Percentiles rank a stretch among this genome's conserved stretches.
phyloP scores from a whole-genome alignment of 108 stramenopile species.

The Bacterosira constricta region DNA sequence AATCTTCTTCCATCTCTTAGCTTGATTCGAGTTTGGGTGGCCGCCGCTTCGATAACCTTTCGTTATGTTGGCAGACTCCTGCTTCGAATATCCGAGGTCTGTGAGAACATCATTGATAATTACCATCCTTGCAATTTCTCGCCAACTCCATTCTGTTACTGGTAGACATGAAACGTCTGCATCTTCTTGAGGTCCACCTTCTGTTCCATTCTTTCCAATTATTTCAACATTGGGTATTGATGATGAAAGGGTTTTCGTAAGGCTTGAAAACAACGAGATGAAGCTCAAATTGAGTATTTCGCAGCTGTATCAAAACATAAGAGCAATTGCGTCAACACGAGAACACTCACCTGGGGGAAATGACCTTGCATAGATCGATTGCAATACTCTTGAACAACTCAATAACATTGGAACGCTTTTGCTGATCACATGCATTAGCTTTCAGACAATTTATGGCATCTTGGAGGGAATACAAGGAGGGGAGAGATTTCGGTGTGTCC shows the following conservation, averaged over 20 bases:
- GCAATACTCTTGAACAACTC: conserved; percentile 62
- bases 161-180: conserved; percentile 60
- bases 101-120: conserved; percentile 71
- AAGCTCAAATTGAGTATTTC: background rate
- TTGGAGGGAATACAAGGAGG: conserved; percentile 76
- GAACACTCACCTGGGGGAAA: conserved; percentile 39
- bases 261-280: conserved; percentile 21
- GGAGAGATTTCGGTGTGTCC: conserved; percentile 43
- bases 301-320: background rate
- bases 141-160: conserved; percentile 84
- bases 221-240: conserved; percentile 68
- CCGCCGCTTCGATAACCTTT: conserved; percentile 84
- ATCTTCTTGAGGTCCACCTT: conserved; percentile 43
- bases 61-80: conserved; percentile 70
- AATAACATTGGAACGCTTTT: conserved; percentile 51
- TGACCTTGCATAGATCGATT: conserved; percentile 69
- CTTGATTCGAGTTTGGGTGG: conserved; percentile 90
- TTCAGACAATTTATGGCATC: conserved; percentile 60
- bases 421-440: background rate
- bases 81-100: conserved; percentile 76
- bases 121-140: conserved; percentile 80
- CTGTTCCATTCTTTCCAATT: conserved; percentile 40
- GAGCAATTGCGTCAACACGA: conserved; percentile 17
- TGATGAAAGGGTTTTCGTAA: conserved; percentile 73
- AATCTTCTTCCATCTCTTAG: conserved; percentile 68